Conservation (phyloP, 805 yeast genomes). For the Saccharomyces mikatae region DNA sequence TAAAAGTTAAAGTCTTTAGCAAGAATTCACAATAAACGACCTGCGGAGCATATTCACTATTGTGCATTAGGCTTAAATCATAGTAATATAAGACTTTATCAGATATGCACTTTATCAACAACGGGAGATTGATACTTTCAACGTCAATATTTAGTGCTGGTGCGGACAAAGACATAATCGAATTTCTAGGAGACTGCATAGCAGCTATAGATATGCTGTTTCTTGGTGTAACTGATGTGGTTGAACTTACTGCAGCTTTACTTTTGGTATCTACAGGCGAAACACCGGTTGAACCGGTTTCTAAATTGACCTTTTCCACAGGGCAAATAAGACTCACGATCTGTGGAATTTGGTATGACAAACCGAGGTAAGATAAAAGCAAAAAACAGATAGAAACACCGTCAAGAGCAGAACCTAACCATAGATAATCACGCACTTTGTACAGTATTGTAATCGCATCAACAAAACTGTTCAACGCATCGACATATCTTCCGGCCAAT, state of each 20-base stretch:
- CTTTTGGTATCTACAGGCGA: constrained; percentile 1
- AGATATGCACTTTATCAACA: constrained; percentile 33
- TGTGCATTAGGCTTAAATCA: constrained; percentile 44
- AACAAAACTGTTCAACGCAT: constrained; percentile 64
- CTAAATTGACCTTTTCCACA: constrained; percentile 13
- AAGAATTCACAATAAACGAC: constrained; percentile 67
- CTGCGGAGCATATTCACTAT: constrained; percentile 76
- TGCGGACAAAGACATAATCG: constrained; percentile 18
- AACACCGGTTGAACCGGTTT: constrained; percentile 2
- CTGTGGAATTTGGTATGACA: constrained; percentile 24
- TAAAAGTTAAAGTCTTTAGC: constrained; percentile 53
- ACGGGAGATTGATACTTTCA: constrained; percentile 26
- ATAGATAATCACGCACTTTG: constrained; percentile 62
- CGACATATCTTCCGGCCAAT: constrained; percentile 68
- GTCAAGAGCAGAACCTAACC: constrained; percentile 87
- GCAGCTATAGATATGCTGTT: constrained; percentile 28
- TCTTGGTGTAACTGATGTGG: constrained; percentile 12
- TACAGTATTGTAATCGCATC: constrained; percentile 59
- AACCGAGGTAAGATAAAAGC: constrained; percentile 46
- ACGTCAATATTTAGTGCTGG: constrained; percentile 15
- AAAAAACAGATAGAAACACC: constrained; percentile 62
- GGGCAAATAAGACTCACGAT: constrained; percentile 32
- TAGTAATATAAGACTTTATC: constrained; percentile 38
- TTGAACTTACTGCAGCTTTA: not conserved
- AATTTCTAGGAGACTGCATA: constrained; percentile 41